Base-by-base conservation (phyloP, 345 rosid genomes). In the Corchorus capsularis region DNA sequence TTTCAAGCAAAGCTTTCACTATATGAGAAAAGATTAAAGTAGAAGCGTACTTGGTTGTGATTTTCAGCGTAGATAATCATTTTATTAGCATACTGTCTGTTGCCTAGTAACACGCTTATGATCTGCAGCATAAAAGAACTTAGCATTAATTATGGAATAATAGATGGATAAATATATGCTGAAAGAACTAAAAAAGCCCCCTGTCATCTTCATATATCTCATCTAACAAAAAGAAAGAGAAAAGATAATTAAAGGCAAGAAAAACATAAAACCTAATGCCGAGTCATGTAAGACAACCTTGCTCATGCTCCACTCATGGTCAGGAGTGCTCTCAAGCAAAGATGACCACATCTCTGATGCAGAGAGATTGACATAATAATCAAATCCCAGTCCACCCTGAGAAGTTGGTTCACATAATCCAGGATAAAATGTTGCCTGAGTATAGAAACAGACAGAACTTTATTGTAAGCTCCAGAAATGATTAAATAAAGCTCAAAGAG, bases 381-480 rank as follows among this genome's bases (percentile, higher is more conserved):
- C 96, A 80, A 95, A 95, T 77, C 99, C 98, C 79, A 95, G 82
- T 69, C 99, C 99, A 64, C 99, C 98, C 83, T 90, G 96, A 17
- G 98, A 86, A 74, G 89, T 85, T 78, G 97, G 92, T 62, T 95
- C 99, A 69, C 98, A 93, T 66, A 92, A 81, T 73, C 99, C 99
- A 79, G 99, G 99, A 87, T 95, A 95, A 80, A 76, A 89, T 57
- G 99, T 87, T 73, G 89, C 90, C 99, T 93, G 83, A 59, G 50
- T 3, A 74, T 52, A 37, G 62, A 75, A 79, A 59, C 43, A 79
- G 81, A 53, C 43, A 20, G 54, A 39, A 77, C 37, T n/a, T 72
- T 63, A 47, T 57, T 37, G 64, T 65, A 55, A 78, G 78, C 66
- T 69, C 75, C 22, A 59, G 6, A 66, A 64, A n/a, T 7, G 56